Conservation (phyloP, 1,284 basidiomycete genomes). For the Fomitopsis betulina region DNA sequence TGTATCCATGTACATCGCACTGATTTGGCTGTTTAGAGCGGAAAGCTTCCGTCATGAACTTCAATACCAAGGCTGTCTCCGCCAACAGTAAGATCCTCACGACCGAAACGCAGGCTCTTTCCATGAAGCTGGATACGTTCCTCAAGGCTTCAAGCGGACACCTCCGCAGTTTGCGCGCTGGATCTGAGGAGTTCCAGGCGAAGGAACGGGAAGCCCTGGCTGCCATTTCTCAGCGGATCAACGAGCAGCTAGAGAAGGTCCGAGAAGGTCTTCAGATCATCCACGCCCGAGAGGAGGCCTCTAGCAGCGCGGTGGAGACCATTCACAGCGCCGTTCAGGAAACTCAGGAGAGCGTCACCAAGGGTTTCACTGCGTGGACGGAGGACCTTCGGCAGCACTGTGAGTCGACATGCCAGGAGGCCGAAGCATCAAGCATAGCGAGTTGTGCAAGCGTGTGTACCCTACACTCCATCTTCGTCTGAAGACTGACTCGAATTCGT, state of each 20-base stretch:
- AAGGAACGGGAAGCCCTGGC: slow-evolving; percentile 53
- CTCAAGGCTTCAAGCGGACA: slow-evolving; percentile 51
- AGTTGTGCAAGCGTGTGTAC: slow-evolving; percentile 41
- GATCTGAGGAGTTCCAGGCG: slow-evolving; percentile 53
- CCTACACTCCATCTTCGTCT: neutral
- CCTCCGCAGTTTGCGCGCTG: slow-evolving; percentile 46
- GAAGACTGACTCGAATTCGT: neutral
- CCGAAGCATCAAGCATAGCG: slow-evolving; percentile 37
- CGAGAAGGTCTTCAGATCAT: slow-evolving; percentile 56
- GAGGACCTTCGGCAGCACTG: slow-evolving; percentile 45
- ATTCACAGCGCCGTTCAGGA: slow-evolving; percentile 48
- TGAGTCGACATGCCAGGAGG: slow-evolving; percentile 41
- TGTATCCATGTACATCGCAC: slow-evolving; percentile 7
- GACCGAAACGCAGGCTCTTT: slow-evolving; percentile 47
- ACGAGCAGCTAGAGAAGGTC: slow-evolving; percentile 55
- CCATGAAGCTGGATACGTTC: slow-evolving; percentile 60
- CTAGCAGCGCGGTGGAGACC: slow-evolving; percentile 46
- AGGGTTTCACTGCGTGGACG: slow-evolving; percentile 51
- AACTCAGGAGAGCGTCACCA: slow-evolving; percentile 48
- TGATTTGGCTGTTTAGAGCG: slow-evolving; percentile 50
- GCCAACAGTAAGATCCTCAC: slow-evolving; percentile 58
- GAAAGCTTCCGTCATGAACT: slow-evolving; percentile 60
- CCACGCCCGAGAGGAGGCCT: slow-evolving; percentile 48
- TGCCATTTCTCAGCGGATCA: slow-evolving; percentile 50
- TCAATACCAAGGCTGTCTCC: slow-evolving; percentile 64